phyloP scores from a whole-genome alignment of 1,284 basidiomycete species.

The Megacollybia platyphylla region DNA sequence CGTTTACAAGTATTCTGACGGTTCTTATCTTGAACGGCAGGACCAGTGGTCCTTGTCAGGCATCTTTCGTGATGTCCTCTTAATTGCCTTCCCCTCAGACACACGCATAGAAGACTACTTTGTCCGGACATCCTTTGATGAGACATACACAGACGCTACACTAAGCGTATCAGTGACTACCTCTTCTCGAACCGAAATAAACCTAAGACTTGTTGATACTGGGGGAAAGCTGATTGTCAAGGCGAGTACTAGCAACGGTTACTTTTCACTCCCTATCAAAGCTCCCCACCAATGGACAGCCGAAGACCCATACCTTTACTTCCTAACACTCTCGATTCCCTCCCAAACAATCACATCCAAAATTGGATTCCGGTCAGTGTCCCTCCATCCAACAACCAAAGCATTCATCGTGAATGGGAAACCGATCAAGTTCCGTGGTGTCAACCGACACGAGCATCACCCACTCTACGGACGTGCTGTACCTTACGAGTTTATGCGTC shows the following conservation, averaged over 20 bases:
- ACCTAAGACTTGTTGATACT: constrained; percentile 2
- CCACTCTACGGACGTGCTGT: constrained; percentile 4
- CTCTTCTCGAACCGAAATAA: neutral
- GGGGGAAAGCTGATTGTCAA: constrained; percentile 1
- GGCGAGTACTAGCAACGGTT: neutral
- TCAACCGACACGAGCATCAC: constrained; percentile 7
- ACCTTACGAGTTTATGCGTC: constrained; percentile 5
- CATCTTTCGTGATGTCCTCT: constrained; percentile 6
- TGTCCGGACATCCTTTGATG: constrained; percentile 2
- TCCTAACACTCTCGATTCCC: constrained; percentile 2
- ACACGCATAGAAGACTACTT: constrained; percentile 6
- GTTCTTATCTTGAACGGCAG: constrained; percentile 6
- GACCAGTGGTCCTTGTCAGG: constrained; percentile 7
- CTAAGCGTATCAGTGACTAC: constrained; percentile 1
- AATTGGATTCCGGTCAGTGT: constrained; percentile 6
- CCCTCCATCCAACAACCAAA: neutral
- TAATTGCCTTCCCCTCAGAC: constrained; percentile 5
- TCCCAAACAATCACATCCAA: constrained; percentile 1
- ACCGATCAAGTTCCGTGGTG: constrained; percentile 5
- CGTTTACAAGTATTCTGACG: constrained; percentile 5
- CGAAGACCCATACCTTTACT: constrained; percentile 6
- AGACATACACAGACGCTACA: constrained; percentile 2
- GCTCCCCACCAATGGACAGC: constrained; percentile 7
- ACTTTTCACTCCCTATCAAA: neutral
- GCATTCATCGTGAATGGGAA: constrained; percentile 6